phyloP scores from a whole-genome alignment of 257 asterid genomes.

The Datura wrightii region DNA sequence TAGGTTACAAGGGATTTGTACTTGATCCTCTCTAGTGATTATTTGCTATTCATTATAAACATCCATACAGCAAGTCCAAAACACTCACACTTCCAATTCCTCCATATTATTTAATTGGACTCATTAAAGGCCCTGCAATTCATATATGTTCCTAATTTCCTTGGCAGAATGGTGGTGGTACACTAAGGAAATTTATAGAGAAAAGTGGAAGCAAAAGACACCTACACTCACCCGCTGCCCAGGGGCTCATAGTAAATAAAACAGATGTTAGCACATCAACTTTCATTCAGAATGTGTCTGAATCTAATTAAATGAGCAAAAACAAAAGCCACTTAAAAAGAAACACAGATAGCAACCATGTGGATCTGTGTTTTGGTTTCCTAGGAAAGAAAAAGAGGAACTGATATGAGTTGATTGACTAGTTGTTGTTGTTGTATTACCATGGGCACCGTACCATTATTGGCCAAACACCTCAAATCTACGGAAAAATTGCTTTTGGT shows the following conservation, averaged over 20 bases:
- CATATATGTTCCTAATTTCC: neutral
- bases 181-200: neutral
- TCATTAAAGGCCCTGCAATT: neutral
- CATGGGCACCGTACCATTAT: neutral
- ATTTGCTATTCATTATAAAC: neutral
- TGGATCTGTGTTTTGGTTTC: neutral
- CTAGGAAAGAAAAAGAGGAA: neutral
- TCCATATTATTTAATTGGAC: neutral
- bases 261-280: neutral
- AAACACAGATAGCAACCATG: constrained; percentile 2
- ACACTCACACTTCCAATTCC: constrained; percentile 4
- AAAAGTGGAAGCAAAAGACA: neutral
- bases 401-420: constrained; percentile 2
- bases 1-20: neutral
- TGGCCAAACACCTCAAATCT: neutral
- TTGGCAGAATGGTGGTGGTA: neutral
- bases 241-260: neutral
- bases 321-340: neutral
- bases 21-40: neutral
- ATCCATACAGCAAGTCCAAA: neutral
- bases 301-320: constrained; percentile 12
- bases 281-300: neutral
- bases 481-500: neutral
- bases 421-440: no score
- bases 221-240: neutral